Base-by-base conservation (phyloP, 495 filamentous ascomycete species). In the Letharia columbiana region DNA sequence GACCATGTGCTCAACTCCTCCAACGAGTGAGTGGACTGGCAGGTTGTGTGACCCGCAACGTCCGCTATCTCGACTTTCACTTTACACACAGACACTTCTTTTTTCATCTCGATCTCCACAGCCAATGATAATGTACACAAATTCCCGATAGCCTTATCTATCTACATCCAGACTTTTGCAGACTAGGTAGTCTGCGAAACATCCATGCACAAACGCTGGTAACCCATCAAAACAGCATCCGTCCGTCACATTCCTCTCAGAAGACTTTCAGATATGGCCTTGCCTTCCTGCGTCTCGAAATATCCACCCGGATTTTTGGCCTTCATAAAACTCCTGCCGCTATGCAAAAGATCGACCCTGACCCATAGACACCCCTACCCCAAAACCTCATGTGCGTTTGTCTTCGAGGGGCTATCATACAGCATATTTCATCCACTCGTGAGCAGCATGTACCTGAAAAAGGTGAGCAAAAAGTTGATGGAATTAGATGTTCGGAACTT, bases 401-500 rank as follows among this genome's bases (percentile, higher is more conserved):
- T 31, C n/a, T 33, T 35, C 4, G 4, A n/a, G 45, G 61, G 17
- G 40, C 49, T 58, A 66, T 64, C 60, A 45, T 62, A 52, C 28
- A 45, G 3, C 12, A 62, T 8, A 63, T 47, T 28, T 72, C 56
- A 72, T n/a, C 67, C 63, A 49, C 66, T 74, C 45, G 65, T 67
- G 54, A 70, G 64, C 37, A 70, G 54, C 62, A 69, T 70, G 68
- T 77, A 68, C 28, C 71, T 72, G 39, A 37, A 28, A 8, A 45
- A 3, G 15, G 20, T 69, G 49, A 67, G 63, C 61, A 54, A 31
- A 35, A 42, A 2, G 39, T 17, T 31, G 33, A 20, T 45, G 1
- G n/a, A 33, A 18, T 11, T 17, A 28, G n/a, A 20, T 39, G 9
- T 40, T 23, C 42, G 35, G 60, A 42, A 84, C 83, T 76, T 80